Base-by-base conservation (phyloP, 441 rosid species). In the Croton setiger region DNA sequence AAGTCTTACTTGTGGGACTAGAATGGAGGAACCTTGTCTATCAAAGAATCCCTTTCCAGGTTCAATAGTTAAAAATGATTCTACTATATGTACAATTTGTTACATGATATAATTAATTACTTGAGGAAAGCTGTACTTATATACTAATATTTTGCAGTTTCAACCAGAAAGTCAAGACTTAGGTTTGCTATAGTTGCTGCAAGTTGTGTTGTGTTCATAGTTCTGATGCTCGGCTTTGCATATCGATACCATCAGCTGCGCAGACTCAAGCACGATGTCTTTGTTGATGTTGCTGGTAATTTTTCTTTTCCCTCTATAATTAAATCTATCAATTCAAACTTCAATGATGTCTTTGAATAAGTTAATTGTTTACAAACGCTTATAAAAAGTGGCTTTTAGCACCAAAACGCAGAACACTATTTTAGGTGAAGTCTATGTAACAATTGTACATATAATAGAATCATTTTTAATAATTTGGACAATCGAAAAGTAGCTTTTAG, bases 231-330 rank as follows among this genome's bases (percentile, higher is more conserved):
- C 39, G 72, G 86, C 75, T 80, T 85, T 71, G 81, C 72, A 45
- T 87, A 73, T 72, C 81, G 82, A n/a, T 86, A 73, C 72, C 82
- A 80, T 61, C 84, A 71, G 71, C 48, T 77, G 18, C 81, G 66
- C 72, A 85, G 72, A 71, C 73, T 43, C 74, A 81, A 74, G 59
- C 71, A 60, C 21, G 98, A 88, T 60, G 41, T 74, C 64, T 94
- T 92, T 65, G 79, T 87, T 49, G 99, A 94, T 72, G 96, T 94
- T 73, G 67, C 96, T 64, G 96, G 98, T 90, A 78, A 72, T 54
- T 68, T 67, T 53, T 15, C 58, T 69, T 66, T 67, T 33, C 23
- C 49, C 52, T 60, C 49, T 36, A 5, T 65, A 1, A 12, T 68
- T 57, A n/a, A 31, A 68, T 68, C 10, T 21, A 48, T 57, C 14